Percentiles rank a stretch among this genome's conserved stretches.
phyloP scores from a whole-genome alignment of 345 rosid genomes.

The Eucalyptus coolabah region DNA sequence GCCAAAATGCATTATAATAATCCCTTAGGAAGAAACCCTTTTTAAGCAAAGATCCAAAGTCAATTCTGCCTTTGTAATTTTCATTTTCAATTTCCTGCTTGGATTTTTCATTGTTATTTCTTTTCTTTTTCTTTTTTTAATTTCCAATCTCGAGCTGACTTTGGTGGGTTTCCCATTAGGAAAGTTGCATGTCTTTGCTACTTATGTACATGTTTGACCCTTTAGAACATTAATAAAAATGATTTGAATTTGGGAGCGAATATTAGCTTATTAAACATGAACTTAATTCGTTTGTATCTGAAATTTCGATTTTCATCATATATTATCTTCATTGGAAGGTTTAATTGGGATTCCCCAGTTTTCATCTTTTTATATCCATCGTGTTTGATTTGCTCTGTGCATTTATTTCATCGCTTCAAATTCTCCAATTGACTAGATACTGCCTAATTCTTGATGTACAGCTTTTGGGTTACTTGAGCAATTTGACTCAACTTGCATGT shows the following conservation, averaged over 20 bases:
- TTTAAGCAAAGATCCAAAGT: background rate
- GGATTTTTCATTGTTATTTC: background rate
- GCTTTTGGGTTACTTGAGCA: background rate
- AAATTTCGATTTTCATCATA: background rate
- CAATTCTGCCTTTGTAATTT: background rate
- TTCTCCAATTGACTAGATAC: background rate
- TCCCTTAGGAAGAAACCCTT: background rate
- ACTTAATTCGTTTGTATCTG: background rate
- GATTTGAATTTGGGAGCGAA: background rate
- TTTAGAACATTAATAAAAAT: background rate
- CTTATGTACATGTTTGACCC: background rate
- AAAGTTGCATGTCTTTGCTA: background rate
- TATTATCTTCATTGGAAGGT: background rate
- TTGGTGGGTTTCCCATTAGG: background rate
- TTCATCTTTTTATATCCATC: background rate
- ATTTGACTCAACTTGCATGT: background rate
- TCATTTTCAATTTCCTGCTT: background rate
- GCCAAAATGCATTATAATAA: constrained; percentile 2
- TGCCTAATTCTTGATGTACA: background rate
- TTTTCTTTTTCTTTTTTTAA: too few species aligned
- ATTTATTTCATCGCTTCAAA: background rate
- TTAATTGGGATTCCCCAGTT: background rate
- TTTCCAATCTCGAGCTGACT: background rate
- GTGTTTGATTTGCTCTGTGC: background rate
- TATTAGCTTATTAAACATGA: too few species aligned